Conservation (phyloP, 345 rosid genomes). For the Rubroshorea leprosula region DNA sequence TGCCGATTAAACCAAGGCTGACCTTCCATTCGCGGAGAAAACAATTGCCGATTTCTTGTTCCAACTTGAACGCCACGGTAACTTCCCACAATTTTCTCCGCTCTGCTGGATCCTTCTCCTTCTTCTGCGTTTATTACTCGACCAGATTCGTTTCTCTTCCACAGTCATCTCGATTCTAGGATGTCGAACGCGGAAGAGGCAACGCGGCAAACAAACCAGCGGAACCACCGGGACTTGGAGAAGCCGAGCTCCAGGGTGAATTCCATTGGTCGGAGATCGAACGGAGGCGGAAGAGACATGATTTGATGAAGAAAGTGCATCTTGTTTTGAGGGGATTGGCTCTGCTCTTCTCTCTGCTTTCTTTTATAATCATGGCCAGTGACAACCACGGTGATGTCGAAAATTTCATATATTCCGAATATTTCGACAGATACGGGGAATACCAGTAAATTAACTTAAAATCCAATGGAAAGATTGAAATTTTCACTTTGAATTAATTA, state of each 20-base stretch:
- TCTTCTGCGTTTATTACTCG: neutral
- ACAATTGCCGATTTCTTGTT: neutral
- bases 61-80: too few species aligned
- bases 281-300: conserved; percentile 70
- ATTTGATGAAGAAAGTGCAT: conserved; percentile 52
- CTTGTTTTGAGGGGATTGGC: conserved; percentile 48
- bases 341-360: conserved; percentile 62
- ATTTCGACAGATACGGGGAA: conserved; percentile 73
- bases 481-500: neutral
- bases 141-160: too few species aligned
- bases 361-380: conserved; percentile 65
- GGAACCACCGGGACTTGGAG: conserved; percentile 31
- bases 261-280: conserved; percentile 38
- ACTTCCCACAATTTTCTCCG: too few species aligned
- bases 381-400: conserved; percentile 72
- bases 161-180: neutral
- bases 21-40: neutral
- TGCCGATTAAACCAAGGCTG: neutral
- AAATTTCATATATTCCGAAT: too few species aligned
- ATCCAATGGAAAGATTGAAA: too few species aligned
- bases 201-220: conserved; percentile 5
- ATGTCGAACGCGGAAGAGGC: conserved; percentile 31
- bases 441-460: conserved; percentile 49
- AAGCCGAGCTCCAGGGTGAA: conserved; percentile 12
- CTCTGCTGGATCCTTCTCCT: neutral